phyloP scores from a whole-genome alignment of 2,329 filamentous ascomycete genomes.

The Colletotrichum costaricense region DNA sequence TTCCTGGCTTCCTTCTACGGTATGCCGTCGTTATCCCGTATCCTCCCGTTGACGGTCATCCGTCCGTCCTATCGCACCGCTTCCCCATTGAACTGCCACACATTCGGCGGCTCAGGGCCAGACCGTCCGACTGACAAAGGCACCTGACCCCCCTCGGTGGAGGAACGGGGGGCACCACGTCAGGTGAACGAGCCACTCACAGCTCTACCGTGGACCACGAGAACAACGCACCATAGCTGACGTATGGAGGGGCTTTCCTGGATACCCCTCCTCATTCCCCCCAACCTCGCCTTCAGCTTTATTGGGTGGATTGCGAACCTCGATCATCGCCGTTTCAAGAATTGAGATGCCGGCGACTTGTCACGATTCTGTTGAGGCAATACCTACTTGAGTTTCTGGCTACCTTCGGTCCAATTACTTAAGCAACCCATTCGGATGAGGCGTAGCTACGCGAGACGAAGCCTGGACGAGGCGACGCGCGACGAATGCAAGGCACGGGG shows the following conservation, averaged over 20 bases:
- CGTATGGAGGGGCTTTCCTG: conserved; percentile 29
- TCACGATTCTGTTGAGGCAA: conserved; percentile 20
- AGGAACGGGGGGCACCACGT: conserved; percentile 26
- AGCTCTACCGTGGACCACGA: conserved; percentile 30
- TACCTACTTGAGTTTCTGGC: conserved; percentile 3
- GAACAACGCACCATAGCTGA: conserved; percentile 35
- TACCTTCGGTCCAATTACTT: conserved; percentile 25
- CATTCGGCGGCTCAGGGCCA: conserved; percentile 19
- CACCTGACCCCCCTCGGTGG: conserved; percentile 35
- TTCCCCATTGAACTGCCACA: conserved; percentile 21
- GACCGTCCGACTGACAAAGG: conserved; percentile 29
- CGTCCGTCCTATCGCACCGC: conserved; percentile 24
- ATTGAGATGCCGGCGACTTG: conserved; percentile 8
- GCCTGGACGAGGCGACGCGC: conserved; percentile 19
- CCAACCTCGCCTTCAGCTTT: not conserved
- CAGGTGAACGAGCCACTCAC: conserved; percentile 35
- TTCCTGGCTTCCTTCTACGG: conserved; percentile 4
- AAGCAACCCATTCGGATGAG: conserved; percentile 25
- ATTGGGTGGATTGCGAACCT: conserved; percentile 3
- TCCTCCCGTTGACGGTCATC: conserved; percentile 28
- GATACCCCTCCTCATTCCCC: conserved; percentile 19
- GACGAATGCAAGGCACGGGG: conserved; percentile 32
- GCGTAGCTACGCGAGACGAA: conserved; percentile 24
- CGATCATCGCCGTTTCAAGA: conserved; percentile 29
- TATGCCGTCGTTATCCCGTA: conserved; percentile 19